These are phyloP conservation scores for Eremothecium sinecaudum DNA, from an alignment of 1,139 yeast species.

Conservation along the genomic window DNA sequence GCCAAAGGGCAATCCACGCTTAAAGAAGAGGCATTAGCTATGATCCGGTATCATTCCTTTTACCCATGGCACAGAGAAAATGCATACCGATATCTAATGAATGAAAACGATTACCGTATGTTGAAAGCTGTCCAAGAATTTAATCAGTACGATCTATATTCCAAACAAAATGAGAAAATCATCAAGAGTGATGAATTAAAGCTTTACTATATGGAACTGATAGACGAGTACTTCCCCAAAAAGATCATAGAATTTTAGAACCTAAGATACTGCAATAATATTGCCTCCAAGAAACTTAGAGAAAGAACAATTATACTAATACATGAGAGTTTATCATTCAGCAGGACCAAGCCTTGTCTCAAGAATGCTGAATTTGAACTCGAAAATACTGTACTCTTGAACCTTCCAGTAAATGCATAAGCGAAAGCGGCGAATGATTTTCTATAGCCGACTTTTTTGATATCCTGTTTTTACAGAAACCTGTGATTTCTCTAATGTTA, in stretches of 20 bases:
- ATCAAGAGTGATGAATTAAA: conserved; percentile 43
- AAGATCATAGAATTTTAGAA: conserved; percentile 44
- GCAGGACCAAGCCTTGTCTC: no score
- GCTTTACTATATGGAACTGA: conserved; percentile 51
- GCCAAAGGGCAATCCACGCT: conserved; percentile 55
- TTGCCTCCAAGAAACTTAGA: no score
- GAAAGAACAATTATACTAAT: no score
- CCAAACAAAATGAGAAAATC: conserved; percentile 45
- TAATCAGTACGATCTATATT: conserved; percentile 60
- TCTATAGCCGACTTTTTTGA: no score
- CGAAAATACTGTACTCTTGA: no score
- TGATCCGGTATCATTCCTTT: conserved; percentile 67
- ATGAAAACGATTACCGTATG: conserved; percentile 54
- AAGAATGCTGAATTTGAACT: no score
- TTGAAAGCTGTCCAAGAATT: conserved; percentile 56
- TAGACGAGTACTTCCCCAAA: conserved; percentile 58
- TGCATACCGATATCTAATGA: conserved; percentile 58
- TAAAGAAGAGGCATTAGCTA: conserved; percentile 60
- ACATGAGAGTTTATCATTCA: no score
- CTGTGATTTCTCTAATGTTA: no score
- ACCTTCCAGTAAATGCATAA: no score
- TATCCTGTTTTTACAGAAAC: no score
- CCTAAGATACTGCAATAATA: no score
- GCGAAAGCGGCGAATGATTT: no score
- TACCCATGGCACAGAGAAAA: conserved; percentile 72